Conservation (phyloP, 1,284 basidiomycete species). For the Apiotrichum mycotoxinovorans region DNA sequence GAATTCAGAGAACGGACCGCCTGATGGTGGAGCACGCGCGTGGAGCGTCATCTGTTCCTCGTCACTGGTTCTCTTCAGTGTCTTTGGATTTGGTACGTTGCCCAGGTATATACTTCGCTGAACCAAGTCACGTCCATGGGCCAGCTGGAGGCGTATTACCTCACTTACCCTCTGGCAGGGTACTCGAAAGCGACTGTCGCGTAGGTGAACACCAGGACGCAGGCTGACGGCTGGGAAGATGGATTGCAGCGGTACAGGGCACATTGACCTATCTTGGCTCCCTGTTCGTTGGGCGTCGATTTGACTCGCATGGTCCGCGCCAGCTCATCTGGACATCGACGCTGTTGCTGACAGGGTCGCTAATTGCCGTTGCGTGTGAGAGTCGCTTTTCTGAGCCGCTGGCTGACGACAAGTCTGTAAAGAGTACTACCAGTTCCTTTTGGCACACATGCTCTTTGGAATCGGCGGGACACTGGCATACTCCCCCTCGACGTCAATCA, state of each 20-base stretch:
- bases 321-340: conserved; percentile 31
- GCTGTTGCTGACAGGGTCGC: conserved; percentile 27
- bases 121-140: conserved; percentile 40
- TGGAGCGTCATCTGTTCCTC: conserved; percentile 32
- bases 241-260: conserved; percentile 38
- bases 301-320: conserved; percentile 42
- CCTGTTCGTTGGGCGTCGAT: conserved; percentile 36
- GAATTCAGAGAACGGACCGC: conserved; percentile 37
- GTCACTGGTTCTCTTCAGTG: conserved; percentile 38
- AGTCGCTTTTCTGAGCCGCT: background rate
- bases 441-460: conserved; percentile 42
- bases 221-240: conserved; percentile 18
- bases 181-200: conserved; percentile 38
- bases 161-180: conserved; percentile 33
- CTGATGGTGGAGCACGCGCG: conserved; percentile 42
- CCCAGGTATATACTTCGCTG: background rate
- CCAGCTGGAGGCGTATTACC: conserved; percentile 41
- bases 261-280: conserved; percentile 36
- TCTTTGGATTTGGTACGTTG: conserved; percentile 44
- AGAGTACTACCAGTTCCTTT: conserved; percentile 45
- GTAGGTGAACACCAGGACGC: conserved; percentile 14
- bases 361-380: conserved; percentile 43
- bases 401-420: conserved; percentile 32
- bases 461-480: conserved; percentile 39
- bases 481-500: conserved; percentile 42